Percentiles rank a stretch among this genome's conserved stretches.
Conservation (phyloP, 139 green algal species). For the Ettlia oleoabundans region DNA sequence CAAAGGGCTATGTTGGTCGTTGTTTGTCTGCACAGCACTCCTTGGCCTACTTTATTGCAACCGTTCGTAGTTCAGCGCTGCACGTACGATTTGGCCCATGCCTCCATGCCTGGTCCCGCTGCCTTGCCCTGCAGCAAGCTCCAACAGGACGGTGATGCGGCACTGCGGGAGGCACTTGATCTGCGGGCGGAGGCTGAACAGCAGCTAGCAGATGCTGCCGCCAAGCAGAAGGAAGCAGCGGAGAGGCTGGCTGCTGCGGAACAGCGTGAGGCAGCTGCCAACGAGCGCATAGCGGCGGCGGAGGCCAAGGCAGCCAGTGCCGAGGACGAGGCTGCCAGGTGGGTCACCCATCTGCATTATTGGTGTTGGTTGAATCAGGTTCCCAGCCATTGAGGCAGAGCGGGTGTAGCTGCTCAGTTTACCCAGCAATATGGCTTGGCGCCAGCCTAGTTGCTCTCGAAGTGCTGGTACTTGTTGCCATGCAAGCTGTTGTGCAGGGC, state of each 20-base stretch:
- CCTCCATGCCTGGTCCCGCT: not conserved
- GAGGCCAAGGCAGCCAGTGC: conserved; percentile 4
- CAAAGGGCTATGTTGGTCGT: not conserved
- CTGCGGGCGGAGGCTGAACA: not conserved
- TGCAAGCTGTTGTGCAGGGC: conserved; percentile 2
- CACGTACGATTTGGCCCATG: too few species aligned
- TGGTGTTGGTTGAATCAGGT: not conserved
- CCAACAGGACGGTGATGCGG: not conserved
- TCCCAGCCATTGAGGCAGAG: too few species aligned
- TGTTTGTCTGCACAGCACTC: too few species aligned
- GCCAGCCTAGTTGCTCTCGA: not conserved
- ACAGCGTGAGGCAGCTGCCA: conserved; percentile 10
- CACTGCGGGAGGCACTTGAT: not conserved
- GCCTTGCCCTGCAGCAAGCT: not conserved
- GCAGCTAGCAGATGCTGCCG: not conserved
- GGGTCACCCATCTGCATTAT: not conserved
- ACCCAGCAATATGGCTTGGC: too few species aligned
- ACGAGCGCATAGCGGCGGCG: not conserved
- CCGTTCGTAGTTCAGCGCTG: too few species aligned
- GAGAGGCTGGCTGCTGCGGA: not conserved
- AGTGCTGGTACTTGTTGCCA: not conserved
- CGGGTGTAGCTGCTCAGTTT: too few species aligned
- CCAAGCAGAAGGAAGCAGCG: conserved; percentile 7
- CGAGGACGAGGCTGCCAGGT: conserved; percentile 27
- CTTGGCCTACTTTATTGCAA: too few species aligned